Evolutionary conservation across 768 basidiomycete species (phyloP), one percentile per base, ranked within the genome.

Genomic region (Thelephora ganbajun): DNA sequence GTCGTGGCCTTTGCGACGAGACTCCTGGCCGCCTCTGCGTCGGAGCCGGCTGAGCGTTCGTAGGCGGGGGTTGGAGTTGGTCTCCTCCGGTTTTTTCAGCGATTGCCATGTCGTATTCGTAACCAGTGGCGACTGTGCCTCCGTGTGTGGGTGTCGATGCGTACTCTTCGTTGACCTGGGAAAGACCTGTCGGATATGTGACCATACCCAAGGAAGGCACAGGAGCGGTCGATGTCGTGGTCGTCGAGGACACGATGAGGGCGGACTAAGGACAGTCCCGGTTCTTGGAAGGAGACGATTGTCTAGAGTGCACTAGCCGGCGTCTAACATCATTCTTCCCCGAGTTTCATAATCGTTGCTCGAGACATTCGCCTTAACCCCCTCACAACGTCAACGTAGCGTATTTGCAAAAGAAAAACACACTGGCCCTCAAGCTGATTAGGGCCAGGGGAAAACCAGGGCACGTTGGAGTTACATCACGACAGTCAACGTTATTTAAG

Each of bases 51-150:
- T 64, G 66, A 46, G 66, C 60, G 55, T 61, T 45, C 46, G 54
- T 51, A 49, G 45, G 61, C 49, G 26, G 65, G 46, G 47, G 57
- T 55, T 50, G 54, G 63, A 47, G 57, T 54, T 47, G 56, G 60
- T 45, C 46, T 34, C n/a, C 45, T 33, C 46, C 45, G 43, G 52
- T 43, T 6, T 66, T 63, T 60, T 65, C 69, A 46, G 67, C 60
- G 53, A 76, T 70, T 57, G 73, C 66, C 59, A 79, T 63, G 63
- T 81, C 80, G 66, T 74, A 80, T 69, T 81, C 80, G 71, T 78
- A 72, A 55, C 74, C 78, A 51, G 61, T 64, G 39, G 39, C 14
- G 62, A 75, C 68, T 50, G 66, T 66, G 46, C 71, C 72, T 49
- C 73, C 77, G 61, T 79, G 74, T 43, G 74, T 69, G 46, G 74